Percentiles rank a stretch among this genome's conserved stretches.
These are phyloP conservation scores for Straminergon stramineum DNA, from an alignment of 225 moss, liverwort and hornwort species.

Conservation along the genomic window DNA sequence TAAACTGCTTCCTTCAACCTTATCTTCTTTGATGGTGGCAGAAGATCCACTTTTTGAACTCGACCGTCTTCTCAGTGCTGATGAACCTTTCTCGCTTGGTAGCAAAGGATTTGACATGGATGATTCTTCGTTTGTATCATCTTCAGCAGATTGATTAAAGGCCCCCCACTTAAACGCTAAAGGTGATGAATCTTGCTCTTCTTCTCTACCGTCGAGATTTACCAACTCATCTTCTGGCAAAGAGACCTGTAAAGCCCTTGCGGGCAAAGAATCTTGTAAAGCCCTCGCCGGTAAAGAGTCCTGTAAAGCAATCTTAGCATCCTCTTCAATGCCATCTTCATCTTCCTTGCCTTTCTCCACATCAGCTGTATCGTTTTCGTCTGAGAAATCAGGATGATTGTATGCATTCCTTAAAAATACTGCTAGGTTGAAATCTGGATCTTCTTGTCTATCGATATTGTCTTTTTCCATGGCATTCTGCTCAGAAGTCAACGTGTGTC, in stretches of 20 bases:
- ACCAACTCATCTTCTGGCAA: constrained; percentile 17
- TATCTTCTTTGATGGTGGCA: not conserved
- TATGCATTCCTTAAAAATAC: constrained; percentile 60
- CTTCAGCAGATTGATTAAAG: constrained; percentile 26
- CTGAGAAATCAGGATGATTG: constrained; percentile 58
- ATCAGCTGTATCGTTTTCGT: constrained; percentile 31
- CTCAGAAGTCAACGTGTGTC: not conserved
- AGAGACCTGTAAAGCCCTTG: not conserved
- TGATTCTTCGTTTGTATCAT: not conserved
- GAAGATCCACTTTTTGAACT: constrained; percentile 3
- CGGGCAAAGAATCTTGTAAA: not conserved
- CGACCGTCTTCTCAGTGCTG: constrained; percentile 1
- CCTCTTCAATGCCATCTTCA: constrained; percentile 11
- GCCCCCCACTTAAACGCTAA: constrained; percentile 31
- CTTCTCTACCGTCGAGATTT: constrained; percentile 14
- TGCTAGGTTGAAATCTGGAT: constrained; percentile 47
- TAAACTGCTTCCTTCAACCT: not conserved
- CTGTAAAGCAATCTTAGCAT: constrained; percentile 3
- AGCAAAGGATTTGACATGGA: not conserved
- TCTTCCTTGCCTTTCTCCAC: constrained; percentile 37
- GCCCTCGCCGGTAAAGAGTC: constrained; percentile 1
- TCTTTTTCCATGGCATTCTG: constrained; percentile 90
- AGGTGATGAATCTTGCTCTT: constrained; percentile 17
- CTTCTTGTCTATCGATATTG: constrained; percentile 31
- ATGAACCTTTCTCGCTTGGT: not conserved